Evolutionary conservation across 352 stramenopile species (phyloP), one percentile per base, ranked within the genome.

Genomic region (Pelagophyceae sp.): DNA sequence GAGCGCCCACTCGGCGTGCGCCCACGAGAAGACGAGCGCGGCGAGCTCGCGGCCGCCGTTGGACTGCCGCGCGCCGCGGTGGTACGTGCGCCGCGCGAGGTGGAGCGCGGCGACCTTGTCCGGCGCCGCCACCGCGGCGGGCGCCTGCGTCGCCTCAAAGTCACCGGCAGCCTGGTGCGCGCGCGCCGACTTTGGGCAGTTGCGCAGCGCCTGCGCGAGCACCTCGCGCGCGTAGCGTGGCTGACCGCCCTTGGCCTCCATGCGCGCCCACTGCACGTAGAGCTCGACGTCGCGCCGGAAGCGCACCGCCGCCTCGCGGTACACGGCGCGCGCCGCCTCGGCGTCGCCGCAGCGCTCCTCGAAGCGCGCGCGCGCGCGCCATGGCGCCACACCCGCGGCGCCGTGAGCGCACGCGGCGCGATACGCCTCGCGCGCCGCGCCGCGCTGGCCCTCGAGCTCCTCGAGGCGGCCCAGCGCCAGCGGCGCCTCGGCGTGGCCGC

Each of bases 1-100:
- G 35, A 74, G 33, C 20, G 67, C 67, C 67, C 67, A 74, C 38
- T 74, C 67, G 33, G 35, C 23, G 37, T 74, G 67, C 15, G 67
- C 67, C 67, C 67, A 74, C 33, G 67, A 31, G n/a, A 33, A 15
- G 11, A 74, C 35, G 67, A 74, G 67, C 11, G 3, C 35, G 17
- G 58, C 67, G 33, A 74, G 67, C 17, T 51, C 35, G 1, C 1
- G 17, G 38, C 67, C 67, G 67, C 67, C 67, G 61, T 71, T 71
- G 11, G 67, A 74, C 38, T 17, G 5, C 5, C n/a, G 11, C 23
- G 67, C 67, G 35, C 67, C 67, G 33, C 38, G 35, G 67, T 74
- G 58, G 38, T 38, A 74, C 2, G 67, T 20, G 15, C 67, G 67
- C 67, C 67, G 67, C 11, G 67, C 67, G 5, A 19, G 25, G 38